Evolutionary conservation across 345 rosid genomes (phyloP).

Genomic region (Rubroshorea leprosula): DNA sequence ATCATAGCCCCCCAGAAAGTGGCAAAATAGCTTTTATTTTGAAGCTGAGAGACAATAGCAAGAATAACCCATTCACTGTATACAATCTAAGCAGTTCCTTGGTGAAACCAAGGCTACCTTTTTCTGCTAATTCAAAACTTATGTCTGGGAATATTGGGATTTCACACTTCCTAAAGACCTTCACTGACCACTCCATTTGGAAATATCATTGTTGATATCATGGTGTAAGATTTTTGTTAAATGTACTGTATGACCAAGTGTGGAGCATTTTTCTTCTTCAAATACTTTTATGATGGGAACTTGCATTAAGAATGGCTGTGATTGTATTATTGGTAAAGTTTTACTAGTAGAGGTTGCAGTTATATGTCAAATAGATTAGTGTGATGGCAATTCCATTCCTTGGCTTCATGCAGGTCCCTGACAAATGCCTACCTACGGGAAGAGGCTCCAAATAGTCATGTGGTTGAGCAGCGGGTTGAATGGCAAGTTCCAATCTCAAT

Average conservation of each 20-base stretch:
- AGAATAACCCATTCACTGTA: too few species aligned
- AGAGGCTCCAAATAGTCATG: constrained; percentile 96
- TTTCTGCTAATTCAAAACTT: too few species aligned
- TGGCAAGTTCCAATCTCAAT: constrained; percentile 54
- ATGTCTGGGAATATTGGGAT: neutral
- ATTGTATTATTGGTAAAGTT: neutral
- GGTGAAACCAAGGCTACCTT: too few species aligned
- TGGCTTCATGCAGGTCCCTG: constrained; percentile 57
- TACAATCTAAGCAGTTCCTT: too few species aligned
- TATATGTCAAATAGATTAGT: neutral
- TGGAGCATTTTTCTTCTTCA: neutral
- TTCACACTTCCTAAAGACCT: neutral
- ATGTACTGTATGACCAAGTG: too few species aligned
- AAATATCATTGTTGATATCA: neutral
- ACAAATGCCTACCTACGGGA: constrained; percentile 94
- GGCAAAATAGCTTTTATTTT: too few species aligned
- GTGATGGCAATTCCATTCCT: constrained; percentile 8
- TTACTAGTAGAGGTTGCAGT: neutral
- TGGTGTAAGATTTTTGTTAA: neutral
- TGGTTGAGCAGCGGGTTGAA: constrained; percentile 97
- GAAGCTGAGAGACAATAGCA: too few species aligned
- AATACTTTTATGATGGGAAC: neutral
- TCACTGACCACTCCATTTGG: neutral
- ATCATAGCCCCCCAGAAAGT: too few species aligned
- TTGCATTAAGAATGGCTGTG: neutral